Conservation (phyloP, 208 protist species). For the Perkinsela sp. region DNA sequence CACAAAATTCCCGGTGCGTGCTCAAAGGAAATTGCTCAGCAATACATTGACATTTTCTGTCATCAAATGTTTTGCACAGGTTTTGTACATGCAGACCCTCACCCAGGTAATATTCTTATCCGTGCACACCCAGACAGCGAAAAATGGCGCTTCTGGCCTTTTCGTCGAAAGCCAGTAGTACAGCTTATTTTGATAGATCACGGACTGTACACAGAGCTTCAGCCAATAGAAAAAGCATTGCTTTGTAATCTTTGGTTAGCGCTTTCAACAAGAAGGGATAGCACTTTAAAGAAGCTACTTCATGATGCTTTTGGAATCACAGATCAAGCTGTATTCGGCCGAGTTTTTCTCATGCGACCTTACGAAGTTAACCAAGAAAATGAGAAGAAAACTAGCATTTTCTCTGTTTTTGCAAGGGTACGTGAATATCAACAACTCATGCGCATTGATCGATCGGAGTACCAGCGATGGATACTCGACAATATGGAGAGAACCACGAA, state of each 20-base stretch:
- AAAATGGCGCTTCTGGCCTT: constrained; percentile 3
- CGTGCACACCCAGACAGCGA: constrained; percentile 4
- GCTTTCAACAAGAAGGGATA: constrained; percentile 24
- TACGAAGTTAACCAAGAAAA: constrained; percentile 21
- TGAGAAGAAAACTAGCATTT: neutral
- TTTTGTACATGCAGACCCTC: constrained; percentile 74
- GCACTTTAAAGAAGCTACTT: constrained; percentile 14
- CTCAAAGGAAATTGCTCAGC: constrained; percentile 21
- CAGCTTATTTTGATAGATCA: constrained; percentile 67
- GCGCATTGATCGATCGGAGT: neutral
- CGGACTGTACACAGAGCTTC: constrained; percentile 68
- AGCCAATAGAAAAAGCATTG: constrained; percentile 14
- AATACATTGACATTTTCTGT: constrained; percentile 52
- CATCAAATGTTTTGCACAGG: constrained; percentile 72
- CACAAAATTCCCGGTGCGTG: constrained; percentile 17
- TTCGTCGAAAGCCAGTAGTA: constrained; percentile 8
- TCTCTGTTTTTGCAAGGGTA: neutral
- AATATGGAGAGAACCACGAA: constrained; percentile 39
- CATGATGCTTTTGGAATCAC: constrained; percentile 17
- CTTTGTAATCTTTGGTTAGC: constrained; percentile 36
- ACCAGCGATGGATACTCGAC: constrained; percentile 24
- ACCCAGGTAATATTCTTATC: constrained; percentile 76
- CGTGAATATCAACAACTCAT: neutral
- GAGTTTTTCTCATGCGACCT: constrained; percentile 46
- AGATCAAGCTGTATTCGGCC: constrained; percentile 43